Conservation (phyloP, 1,139 yeast species). For the Scheffersomyces parashehatae region DNA sequence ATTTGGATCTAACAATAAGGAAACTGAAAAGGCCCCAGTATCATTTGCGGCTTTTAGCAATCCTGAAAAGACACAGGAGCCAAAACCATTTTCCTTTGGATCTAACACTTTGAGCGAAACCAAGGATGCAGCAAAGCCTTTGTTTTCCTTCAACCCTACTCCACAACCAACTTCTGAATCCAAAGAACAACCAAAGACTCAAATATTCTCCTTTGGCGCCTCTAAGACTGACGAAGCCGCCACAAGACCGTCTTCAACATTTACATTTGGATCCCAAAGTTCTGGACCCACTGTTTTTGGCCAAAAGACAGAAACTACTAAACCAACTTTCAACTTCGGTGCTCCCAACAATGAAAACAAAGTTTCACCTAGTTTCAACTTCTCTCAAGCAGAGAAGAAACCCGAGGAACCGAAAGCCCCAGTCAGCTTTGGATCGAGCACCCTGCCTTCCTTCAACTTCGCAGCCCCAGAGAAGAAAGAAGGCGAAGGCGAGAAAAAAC, state of each 20-base stretch:
- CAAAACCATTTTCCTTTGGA: conserved; percentile 1
- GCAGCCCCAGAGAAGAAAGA: not conserved
- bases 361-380: not conserved
- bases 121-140: not conserved
- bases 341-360: not conserved
- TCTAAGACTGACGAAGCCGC: conserved; percentile 11
- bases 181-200: conserved; percentile 1
- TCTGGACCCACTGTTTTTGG: not conserved
- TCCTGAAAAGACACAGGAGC: not conserved
- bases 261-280: conserved; percentile 9
- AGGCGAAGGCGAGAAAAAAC: not conserved
- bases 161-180: not conserved
- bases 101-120: not conserved
- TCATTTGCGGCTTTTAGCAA: not conserved
- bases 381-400: not conserved
- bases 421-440: not conserved
- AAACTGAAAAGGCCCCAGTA: too few species aligned
- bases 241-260: conserved; percentile 8
- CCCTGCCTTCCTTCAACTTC: conserved; percentile 1
- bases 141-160: not conserved
- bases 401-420: not conserved
- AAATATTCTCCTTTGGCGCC: conserved; percentile 7
- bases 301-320: not conserved
- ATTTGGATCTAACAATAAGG: not conserved
- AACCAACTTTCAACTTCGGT: conserved; percentile 2